These are phyloP conservation scores for Jacaranda copaia DNA, from an alignment of 257 asterid genomes.

Conservation along the genomic window DNA sequence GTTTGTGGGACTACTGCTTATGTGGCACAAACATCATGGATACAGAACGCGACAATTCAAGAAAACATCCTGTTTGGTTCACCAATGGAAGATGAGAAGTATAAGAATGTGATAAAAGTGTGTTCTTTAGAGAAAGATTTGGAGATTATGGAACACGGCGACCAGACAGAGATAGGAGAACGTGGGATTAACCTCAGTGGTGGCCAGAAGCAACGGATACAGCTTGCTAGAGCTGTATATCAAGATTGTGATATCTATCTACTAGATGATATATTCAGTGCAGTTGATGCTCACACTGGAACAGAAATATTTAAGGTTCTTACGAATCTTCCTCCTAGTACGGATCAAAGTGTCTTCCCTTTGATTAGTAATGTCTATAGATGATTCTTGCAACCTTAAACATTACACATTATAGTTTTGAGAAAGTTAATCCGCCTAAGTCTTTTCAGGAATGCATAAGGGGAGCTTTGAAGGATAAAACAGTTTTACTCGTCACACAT, in stretches of 20 bases:
- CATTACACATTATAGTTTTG: background rate
- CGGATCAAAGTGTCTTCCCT: background rate
- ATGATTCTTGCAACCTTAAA: background rate
- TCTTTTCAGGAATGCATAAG: conserved; percentile 69
- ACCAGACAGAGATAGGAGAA: conserved; percentile 80
- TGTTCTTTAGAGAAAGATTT: conserved; percentile 75
- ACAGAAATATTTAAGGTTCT: conserved; percentile 74
- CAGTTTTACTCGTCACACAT: conserved; percentile 74
- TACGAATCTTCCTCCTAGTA: background rate
- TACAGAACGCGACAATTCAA: conserved; percentile 71
- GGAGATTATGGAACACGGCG: conserved; percentile 70
- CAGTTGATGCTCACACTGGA: conserved; percentile 95
- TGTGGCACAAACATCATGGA: conserved; percentile 81
- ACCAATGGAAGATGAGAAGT: conserved; percentile 57
- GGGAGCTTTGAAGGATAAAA: conserved; percentile 65
- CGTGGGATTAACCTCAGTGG: conserved; percentile 85
- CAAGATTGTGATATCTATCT: conserved; percentile 74
- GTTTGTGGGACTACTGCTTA: conserved; percentile 79
- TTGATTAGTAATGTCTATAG: background rate
- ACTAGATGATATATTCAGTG: conserved; percentile 83
- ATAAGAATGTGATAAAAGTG: conserved; percentile 54
- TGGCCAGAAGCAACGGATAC: conserved; percentile 85
- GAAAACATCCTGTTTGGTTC: conserved; percentile 80
- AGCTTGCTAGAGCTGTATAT: conserved; percentile 85
- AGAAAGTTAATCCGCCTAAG: background rate